Evolutionary conservation across 2,329 filamentous ascomycete genomes (phyloP).

Genomic region (Alternaria ventricosa): DNA sequence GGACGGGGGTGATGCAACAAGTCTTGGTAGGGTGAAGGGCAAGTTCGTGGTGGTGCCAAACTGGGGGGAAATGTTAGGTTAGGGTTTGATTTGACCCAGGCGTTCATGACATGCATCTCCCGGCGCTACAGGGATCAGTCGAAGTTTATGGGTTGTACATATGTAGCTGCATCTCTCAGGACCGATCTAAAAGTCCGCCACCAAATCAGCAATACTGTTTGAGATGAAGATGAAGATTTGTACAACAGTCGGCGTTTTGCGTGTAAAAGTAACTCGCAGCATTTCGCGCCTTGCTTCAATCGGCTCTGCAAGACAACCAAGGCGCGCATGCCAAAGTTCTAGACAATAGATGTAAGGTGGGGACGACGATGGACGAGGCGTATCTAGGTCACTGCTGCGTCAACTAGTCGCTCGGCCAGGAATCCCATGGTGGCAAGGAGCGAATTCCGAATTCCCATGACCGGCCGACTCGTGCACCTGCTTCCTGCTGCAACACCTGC

Average conservation of each 20-base stretch:
- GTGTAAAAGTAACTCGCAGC: background rate
- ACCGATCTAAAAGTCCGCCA: background rate
- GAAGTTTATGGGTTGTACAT: background rate
- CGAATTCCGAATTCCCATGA: background rate
- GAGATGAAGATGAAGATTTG: background rate
- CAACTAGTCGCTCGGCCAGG: constrained; percentile 6
- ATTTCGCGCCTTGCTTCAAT: background rate
- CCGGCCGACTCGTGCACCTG: background rate
- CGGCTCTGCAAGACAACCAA: background rate
- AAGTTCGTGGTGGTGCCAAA: constrained; percentile 70
- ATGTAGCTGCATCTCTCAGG: background rate
- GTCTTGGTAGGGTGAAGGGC: constrained; percentile 67
- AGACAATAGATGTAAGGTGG: background rate
- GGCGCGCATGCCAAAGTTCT: background rate
- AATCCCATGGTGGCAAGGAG: background rate
- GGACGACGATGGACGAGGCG: background rate
- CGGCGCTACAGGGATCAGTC: background rate
- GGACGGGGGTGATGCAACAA: constrained; percentile 56
- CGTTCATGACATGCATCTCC: background rate
- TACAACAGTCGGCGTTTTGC: background rate
- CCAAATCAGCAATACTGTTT: background rate
- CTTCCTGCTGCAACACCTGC: background rate
- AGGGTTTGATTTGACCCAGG: background rate
- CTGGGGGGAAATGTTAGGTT: constrained; percentile 60
- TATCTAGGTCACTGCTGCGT: background rate